phyloP scores from a whole-genome alignment of 2,329 filamentous ascomycete genomes.

The Cryphonectria nitschkei region DNA sequence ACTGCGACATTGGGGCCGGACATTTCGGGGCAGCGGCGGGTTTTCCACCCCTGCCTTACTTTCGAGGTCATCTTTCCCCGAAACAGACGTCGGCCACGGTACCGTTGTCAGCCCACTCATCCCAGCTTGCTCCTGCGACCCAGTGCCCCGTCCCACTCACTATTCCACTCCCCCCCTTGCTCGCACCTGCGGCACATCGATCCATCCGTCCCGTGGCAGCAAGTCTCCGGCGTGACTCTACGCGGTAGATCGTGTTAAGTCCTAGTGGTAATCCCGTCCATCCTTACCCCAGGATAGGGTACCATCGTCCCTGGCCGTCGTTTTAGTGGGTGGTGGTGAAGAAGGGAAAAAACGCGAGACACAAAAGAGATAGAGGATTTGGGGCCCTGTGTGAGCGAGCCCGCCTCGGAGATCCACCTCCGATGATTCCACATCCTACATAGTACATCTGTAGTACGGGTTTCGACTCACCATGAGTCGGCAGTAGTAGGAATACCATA shows the following conservation, averaged over 20 bases:
- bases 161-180: background rate
- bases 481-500: background rate
- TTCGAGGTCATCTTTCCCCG: background rate
- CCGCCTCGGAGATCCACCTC: slow-evolving; percentile 5
- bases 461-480: background rate
- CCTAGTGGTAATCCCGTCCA: background rate
- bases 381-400: background rate
- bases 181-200: background rate
- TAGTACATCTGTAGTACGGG: background rate
- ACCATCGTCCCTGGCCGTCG: background rate
- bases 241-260: background rate
- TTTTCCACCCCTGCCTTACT: background rate
- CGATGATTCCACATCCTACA: background rate
- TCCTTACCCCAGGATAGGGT: background rate
- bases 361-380: background rate
- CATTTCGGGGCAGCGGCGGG: background rate
- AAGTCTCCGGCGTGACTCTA: slow-evolving; percentile 6
- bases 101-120: background rate
- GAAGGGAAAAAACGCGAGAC: no score
- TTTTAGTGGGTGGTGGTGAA: no score
- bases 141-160: background rate
- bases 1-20: background rate
- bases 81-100: background rate
- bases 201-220: slow-evolving; percentile 1
- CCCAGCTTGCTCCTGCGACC: background rate